A percentile compares a stretch with the other conserved stretches of the same genome.
Conservation (phyloP, 495 filamentous ascomycete species). For the Penicillium bialowiezense region DNA sequence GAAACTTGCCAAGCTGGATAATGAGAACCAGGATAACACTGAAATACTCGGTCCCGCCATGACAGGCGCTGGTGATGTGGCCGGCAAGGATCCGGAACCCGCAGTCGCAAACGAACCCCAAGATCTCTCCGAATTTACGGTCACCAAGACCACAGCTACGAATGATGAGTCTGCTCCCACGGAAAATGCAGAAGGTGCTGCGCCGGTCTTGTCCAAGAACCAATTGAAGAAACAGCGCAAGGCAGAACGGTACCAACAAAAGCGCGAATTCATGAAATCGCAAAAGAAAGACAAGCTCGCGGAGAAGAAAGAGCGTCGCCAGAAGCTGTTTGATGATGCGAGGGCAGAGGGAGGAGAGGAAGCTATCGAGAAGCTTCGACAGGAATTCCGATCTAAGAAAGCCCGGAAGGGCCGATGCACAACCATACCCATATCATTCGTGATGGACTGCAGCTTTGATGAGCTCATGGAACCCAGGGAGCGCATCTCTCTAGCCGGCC, state of each 20-base stretch:
- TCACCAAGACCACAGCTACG: not conserved
- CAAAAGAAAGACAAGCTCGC: slow-evolving; percentile 69
- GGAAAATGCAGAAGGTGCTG: slow-evolving; percentile 13
- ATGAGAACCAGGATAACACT: slow-evolving; percentile 20
- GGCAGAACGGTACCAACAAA: slow-evolving; percentile 64
- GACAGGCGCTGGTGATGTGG: slow-evolving; percentile 28
- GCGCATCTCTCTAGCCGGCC: slow-evolving; percentile 71
- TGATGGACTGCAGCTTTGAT: slow-evolving; percentile 93
- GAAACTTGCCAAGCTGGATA: slow-evolving; percentile 49
- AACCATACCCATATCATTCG: slow-evolving; percentile 68
- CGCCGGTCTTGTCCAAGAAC: slow-evolving; percentile 67
- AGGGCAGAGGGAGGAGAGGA: slow-evolving; percentile 26
- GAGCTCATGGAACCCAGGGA: slow-evolving; percentile 83
- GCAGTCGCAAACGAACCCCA: slow-evolving; percentile 5
- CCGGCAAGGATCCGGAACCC: slow-evolving; percentile 12
- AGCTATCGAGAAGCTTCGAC: slow-evolving; percentile 28
- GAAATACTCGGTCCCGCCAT: slow-evolving; percentile 28
- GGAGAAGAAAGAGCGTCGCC: slow-evolving; percentile 60
- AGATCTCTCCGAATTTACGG: slow-evolving; percentile 3
- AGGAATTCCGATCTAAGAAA: slow-evolving; percentile 13
- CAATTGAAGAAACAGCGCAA: slow-evolving; percentile 70
- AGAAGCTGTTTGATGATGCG: slow-evolving; percentile 34
- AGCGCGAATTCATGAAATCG: slow-evolving; percentile 63
- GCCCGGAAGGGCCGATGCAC: slow-evolving; percentile 33
- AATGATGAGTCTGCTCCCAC: slow-evolving; percentile 7